Conservation (phyloP, 495 filamentous ascomycete genomes). For the Bombardia bombarda region DNA sequence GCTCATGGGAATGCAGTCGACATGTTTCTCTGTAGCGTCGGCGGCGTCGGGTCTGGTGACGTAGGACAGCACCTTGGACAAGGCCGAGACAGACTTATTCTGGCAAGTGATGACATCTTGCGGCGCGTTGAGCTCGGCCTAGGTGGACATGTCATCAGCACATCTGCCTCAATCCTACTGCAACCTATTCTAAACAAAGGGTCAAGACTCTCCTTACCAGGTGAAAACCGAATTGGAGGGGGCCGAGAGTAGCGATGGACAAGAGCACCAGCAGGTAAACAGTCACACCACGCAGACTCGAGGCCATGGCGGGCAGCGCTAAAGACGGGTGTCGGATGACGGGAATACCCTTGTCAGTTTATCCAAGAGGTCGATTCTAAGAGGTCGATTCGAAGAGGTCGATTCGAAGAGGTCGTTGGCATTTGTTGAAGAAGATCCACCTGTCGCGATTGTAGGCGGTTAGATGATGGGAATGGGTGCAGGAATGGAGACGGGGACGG, state of each 20-base stretch:
- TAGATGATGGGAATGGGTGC: too few relatives aligned
- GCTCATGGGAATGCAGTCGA: constrained; percentile 79
- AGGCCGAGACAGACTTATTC: constrained; percentile 46
- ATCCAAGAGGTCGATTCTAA: too few relatives aligned
- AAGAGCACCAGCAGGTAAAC: constrained; percentile 59
- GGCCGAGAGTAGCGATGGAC: constrained; percentile 61
- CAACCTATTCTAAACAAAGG: too few relatives aligned
- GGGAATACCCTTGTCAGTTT: too few relatives aligned
- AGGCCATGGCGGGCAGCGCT: constrained; percentile 30
- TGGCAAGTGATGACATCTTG: constrained; percentile 82
- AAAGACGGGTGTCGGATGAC: too few relatives aligned
- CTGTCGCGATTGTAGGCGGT: too few relatives aligned
- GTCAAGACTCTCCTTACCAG: constrained; percentile 58
- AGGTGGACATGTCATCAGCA: too few relatives aligned
- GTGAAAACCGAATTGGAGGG: constrained; percentile 91
- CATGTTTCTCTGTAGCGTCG: constrained; percentile 33
- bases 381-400: too few relatives aligned
- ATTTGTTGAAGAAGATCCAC: too few relatives aligned
- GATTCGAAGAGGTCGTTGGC: too few relatives aligned
- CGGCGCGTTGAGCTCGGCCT: constrained; percentile 94
- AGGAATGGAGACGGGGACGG: too few relatives aligned
- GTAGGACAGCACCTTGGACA: constrained; percentile 21
- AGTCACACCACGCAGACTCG: constrained; percentile 39
- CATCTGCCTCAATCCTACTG: too few relatives aligned
- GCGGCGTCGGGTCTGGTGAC: constrained; percentile 12